A percentile compares a stretch with the other conserved stretches of the same genome.
phyloP scores from a whole-genome alignment of 495 filamentous ascomycete genomes.

The Penicillium roqueforti region DNA sequence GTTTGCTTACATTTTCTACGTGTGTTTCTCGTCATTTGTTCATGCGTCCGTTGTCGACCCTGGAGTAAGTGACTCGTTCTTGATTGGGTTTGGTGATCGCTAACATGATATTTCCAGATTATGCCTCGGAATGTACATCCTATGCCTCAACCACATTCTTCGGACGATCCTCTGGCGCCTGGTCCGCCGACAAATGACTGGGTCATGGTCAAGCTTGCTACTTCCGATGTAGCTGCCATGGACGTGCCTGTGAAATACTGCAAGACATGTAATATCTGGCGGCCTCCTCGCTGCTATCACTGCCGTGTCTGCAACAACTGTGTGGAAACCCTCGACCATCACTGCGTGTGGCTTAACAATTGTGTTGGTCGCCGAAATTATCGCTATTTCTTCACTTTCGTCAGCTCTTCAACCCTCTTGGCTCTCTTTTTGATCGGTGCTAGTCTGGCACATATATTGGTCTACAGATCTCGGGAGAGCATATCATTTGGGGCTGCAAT shows the following conservation, averaged over 20 bases:
- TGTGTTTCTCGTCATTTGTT: slow-evolving; percentile 88
- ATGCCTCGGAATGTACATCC: slow-evolving; percentile 79
- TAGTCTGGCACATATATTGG: slow-evolving; percentile 71
- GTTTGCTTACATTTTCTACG: slow-evolving; percentile 84
- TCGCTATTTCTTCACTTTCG: slow-evolving; percentile 93
- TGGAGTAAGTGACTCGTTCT: slow-evolving; percentile 60
- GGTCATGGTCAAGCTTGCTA: slow-evolving; percentile 79
- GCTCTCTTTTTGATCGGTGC: slow-evolving; percentile 70
- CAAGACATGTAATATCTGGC: slow-evolving; percentile 95
- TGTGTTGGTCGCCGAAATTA: slow-evolving; percentile 97
- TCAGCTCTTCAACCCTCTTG: slow-evolving; percentile 70
- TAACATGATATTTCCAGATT: slow-evolving; percentile 49
- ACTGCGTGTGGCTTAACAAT: slow-evolving; percentile 99
- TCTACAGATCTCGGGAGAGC: slow-evolving; percentile 57
- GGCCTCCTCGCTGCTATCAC: slow-evolving; percentile 90
- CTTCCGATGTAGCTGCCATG: slow-evolving; percentile 72
- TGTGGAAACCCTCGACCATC: slow-evolving; percentile 95
- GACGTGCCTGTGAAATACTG: slow-evolving; percentile 98
- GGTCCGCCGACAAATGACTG: slow-evolving; percentile 86
- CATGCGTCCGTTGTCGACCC: slow-evolving; percentile 90
- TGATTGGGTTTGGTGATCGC: slow-evolving; percentile 14
- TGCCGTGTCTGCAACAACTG: slow-evolving; percentile 97
- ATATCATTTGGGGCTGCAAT: slow-evolving; percentile 66
- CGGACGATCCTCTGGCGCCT: slow-evolving; percentile 72
- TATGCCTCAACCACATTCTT: slow-evolving; percentile 49